Evolutionary conservation across 2,329 filamentous ascomycete species (phyloP), one percentile per base, ranked within the genome.

Genomic region (Cordyceps tenuipes): DNA sequence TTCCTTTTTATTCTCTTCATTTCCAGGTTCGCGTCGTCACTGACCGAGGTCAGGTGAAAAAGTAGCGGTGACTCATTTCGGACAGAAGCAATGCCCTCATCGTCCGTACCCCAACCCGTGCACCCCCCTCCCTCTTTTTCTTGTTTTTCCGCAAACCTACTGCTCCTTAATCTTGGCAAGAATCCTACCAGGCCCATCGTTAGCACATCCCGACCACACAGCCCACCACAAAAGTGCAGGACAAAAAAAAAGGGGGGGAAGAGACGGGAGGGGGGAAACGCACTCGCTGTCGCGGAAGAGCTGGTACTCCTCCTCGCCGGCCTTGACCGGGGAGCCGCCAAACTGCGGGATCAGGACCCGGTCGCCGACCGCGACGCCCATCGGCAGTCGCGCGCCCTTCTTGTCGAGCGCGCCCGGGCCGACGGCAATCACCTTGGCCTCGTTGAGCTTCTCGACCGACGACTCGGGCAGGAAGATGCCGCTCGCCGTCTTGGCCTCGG

Each of bases 151-250:
- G 34, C 17, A 41, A 17, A 65, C 36, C 50, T 55, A 66, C 70
- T 82, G 96, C 83, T 97, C 93, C 79, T 91, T 96, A 84, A 99
- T 96, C 88, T 97, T 99, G 76, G 94, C 94, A 63, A 99, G 86
- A 68, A 99, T 90, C 76, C 93, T 97, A 69, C 41, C 61, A 46
- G n/a, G n/a, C 3, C 36, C 47, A 43, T 43, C 43, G 71, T 66
- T 36, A 39, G 50, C 41, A 5, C 15, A 31, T 48, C 21, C 21
- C 12, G 12, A 10, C 12, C 9, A 4, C 17, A 12, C 2, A 3
- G 17, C 19, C 21, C 21, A 15, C 4, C 7, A 12, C 8, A 41
- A 12, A n/a, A 26, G 43, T 29, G 29, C 7, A 6, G 29, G 29
- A 29, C 29, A 29, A 5, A 8, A 8, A 5, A 8, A 8, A 1